Percentiles rank a stretch among this genome's conserved stretches.
Conservation (phyloP, 2,329 filamentous ascomycete genomes). For the Aspergillus viridinutans region DNA sequence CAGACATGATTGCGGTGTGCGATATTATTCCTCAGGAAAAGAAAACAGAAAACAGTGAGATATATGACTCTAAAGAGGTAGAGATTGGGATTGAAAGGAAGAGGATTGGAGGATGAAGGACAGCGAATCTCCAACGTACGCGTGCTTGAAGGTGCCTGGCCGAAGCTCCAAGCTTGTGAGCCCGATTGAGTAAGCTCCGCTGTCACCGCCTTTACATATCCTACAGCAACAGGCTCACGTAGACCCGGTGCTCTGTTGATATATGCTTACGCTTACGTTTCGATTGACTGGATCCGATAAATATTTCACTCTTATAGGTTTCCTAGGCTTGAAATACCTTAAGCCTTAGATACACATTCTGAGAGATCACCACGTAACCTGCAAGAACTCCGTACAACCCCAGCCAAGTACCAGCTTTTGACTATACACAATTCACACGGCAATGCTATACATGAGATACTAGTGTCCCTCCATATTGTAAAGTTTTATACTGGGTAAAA, state of each 20-base stretch:
- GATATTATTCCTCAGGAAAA: conserved; percentile 11
- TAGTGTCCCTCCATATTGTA: background rate
- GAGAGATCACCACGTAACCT: background rate
- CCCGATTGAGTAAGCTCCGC: conserved; percentile 25
- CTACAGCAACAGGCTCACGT: background rate
- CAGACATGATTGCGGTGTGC: conserved; percentile 39
- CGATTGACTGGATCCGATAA: background rate
- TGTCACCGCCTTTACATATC: conserved; percentile 29
- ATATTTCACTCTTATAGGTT: background rate
- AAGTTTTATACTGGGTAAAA: background rate
- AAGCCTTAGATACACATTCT: background rate
- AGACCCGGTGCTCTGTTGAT: background rate
- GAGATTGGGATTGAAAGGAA: conserved; percentile 7
- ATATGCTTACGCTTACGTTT: background rate
- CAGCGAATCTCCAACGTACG: conserved; percentile 23
- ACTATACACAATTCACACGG: background rate
- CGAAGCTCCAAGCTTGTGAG: conserved; percentile 30
- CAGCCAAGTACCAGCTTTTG: background rate
- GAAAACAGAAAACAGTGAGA: conserved; percentile 1
- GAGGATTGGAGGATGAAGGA: conserved; percentile 18
- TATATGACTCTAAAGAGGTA: conserved; percentile 4
- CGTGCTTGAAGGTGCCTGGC: conserved; percentile 36
- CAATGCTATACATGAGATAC: background rate
- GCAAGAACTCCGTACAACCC: background rate
- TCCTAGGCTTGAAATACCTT: background rate